Base-by-base conservation (phyloP, 257 asterid genomes). In the Ballota nigra region DNA sequence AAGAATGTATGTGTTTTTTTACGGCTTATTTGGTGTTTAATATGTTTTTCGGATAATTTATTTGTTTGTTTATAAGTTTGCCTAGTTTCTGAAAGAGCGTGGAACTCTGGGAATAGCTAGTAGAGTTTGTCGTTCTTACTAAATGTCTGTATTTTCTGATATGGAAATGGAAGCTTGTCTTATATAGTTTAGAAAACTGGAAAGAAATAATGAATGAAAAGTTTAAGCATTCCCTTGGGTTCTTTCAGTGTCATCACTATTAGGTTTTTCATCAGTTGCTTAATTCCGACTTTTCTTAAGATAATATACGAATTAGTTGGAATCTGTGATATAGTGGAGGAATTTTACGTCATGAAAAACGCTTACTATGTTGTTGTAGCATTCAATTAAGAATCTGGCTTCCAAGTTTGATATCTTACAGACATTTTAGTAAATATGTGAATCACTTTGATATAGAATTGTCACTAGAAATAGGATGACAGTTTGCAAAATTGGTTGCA, bases 401-500 rank as follows among this genome's bases (percentile, higher is more conserved):
- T 31, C n/a, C 61, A 45, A 43, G 13, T 64, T 63, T 68, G 12
- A 11, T 61, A 15, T 47, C 24, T 41, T 52, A 57, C n/a, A n/a
- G n/a, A n/a, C n/a, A n/a, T n/a, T n/a, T n/a, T n/a, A n/a, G n/a
- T n/a, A n/a, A n/a, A n/a, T n/a, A n/a, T n/a, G n/a, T n/a, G n/a
- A n/a, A n/a, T n/a, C 20, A 51, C 23, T 34, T 43, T 24, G 68
- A 47, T 63, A 15, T 40, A 47, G 20, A 22, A 29, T 67, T 31
- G 16, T 38, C 23, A 3, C 41, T 52, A 26, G 5, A 43, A 13
- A 28, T 49, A 18, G 28, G 47, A 31, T 55, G 61, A 77, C 52
- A 56, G 36, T 52, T 55, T 45, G 66, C 28, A 26, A 69, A 33
- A 53, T 45, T 38, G 59, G 45, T 81, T 79, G 62, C 96, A 92